These are phyloP conservation scores for Tillandsia leiboldiana DNA, from an alignment of 176 grass and related monocot species.

Conservation along the genomic window DNA sequence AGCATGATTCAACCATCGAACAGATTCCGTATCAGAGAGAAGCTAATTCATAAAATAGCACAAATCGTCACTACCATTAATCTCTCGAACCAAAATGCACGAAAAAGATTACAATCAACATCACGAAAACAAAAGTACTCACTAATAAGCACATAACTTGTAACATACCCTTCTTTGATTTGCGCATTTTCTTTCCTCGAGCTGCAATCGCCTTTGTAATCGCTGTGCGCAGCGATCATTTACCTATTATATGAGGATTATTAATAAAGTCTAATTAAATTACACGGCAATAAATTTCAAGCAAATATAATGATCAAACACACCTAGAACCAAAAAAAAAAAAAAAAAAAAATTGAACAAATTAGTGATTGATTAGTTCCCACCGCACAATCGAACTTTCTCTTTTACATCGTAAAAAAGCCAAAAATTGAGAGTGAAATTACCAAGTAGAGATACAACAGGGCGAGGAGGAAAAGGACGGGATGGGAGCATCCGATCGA, in stretches of 20 bases:
- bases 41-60: constrained; percentile 38
- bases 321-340: background rate
- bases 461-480: constrained; percentile 37
- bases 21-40: constrained; percentile 95
- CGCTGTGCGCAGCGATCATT: constrained; percentile 64
- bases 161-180: constrained; percentile 66
- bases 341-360: background rate
- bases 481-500: constrained; percentile 54
- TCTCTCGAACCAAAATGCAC: background rate
- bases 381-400: too few relatives aligned
- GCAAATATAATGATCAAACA: background rate
- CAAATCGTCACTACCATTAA: background rate
- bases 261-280: background rate
- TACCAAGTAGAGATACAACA: constrained; percentile 85
- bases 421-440: constrained; percentile 3
- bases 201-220: constrained; percentile 46
- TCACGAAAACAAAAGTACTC: background rate
- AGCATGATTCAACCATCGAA: constrained; percentile 92
- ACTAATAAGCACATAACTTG: constrained; percentile 5
- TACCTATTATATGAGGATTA: constrained; percentile 39
- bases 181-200: constrained; percentile 69
- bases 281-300: background rate
- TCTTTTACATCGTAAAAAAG: background rate
- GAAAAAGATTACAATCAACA: constrained; percentile 4
- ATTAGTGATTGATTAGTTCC: too few relatives aligned